These are phyloP conservation scores for Catharanthus roseus DNA, from an alignment of 257 asterid species.

Conservation along the genomic window DNA sequence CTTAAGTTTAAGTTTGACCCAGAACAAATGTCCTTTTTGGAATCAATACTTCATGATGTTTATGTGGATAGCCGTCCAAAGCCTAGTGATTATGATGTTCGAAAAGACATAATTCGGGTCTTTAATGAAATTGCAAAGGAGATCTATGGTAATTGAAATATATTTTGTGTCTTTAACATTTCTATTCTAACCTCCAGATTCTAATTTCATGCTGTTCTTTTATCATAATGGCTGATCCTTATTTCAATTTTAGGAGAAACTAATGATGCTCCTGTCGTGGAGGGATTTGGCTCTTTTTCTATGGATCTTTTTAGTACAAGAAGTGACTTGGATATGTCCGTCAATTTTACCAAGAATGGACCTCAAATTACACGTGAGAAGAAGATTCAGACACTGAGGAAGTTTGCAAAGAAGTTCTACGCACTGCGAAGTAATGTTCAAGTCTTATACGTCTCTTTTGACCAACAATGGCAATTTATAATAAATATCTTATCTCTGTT, in stretches of 20 bases:
- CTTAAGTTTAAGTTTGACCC: constrained; percentile 34
- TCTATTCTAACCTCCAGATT: background rate
- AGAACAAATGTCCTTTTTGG: constrained; percentile 40
- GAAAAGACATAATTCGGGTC: constrained; percentile 59
- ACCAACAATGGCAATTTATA: background rate
- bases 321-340: constrained; percentile 86
- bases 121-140: constrained; percentile 81
- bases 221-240: constrained; percentile 7
- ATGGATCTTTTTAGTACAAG: constrained; percentile 76
- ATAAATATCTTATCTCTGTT: background rate
- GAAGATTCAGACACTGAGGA: constrained; percentile 71
- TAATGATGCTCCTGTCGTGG: constrained; percentile 53
- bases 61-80: constrained; percentile 51
- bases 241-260: constrained; percentile 44
- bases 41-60: constrained; percentile 56
- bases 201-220: background rate
- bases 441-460: background rate
- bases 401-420: constrained; percentile 68
- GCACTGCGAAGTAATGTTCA: constrained; percentile 53
- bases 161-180: constrained; percentile 4
- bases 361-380: constrained; percentile 53
- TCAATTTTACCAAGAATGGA: constrained; percentile 46
- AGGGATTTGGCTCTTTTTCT: constrained; percentile 84
- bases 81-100: constrained; percentile 52
- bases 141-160: constrained; percentile 52